Evolutionary conservation across 495 filamentous ascomycete genomes (phyloP).

Genomic region (Cercophora scortea): DNA sequence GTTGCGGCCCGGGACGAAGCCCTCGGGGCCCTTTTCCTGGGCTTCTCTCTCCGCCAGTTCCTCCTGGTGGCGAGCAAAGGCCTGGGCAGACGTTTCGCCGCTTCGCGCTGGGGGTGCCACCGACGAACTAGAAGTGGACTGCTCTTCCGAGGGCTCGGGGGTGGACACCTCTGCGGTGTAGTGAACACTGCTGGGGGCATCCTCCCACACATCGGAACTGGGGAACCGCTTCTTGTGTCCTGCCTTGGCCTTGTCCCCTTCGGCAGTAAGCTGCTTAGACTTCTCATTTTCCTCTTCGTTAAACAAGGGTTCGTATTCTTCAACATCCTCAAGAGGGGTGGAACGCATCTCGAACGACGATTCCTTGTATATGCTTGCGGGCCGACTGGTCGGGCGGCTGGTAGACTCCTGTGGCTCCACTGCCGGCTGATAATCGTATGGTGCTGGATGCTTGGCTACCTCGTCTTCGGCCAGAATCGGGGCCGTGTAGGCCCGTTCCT

Average conservation of each 20-base stretch:
- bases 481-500: slow-evolving; percentile 45
- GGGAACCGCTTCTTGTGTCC: slow-evolving; percentile 76
- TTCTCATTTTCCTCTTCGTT: slow-evolving; percentile 59
- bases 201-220: slow-evolving; percentile 94
- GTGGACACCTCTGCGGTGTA: slow-evolving; percentile 79
- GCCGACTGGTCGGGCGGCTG: slow-evolving; percentile 68
- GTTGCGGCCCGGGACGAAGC: slow-evolving; percentile 38
- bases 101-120: slow-evolving; percentile 22
- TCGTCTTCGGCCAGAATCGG: slow-evolving; percentile 93
- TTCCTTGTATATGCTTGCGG: slow-evolving; percentile 48
- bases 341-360: slow-evolving; percentile 39
- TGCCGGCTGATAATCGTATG: slow-evolving; percentile 50
- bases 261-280: slow-evolving; percentile 35
- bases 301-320: slow-evolving; percentile 94
- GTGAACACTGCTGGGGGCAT: slow-evolving; percentile 81
- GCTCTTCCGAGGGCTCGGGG: slow-evolving; percentile 57
- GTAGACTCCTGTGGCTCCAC: slow-evolving; percentile 56
- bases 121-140: slow-evolving; percentile 37
- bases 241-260: slow-evolving; percentile 44
- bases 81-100: slow-evolving; percentile 42
- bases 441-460: slow-evolving; percentile 64
- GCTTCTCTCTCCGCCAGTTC: slow-evolving; percentile 45
- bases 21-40: slow-evolving; percentile 24
- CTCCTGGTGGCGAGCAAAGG: slow-evolving; percentile 47
- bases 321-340: slow-evolving; percentile 78